These are phyloP conservation scores for Phytopythium litorale DNA, from an alignment of 352 stramenopile species.

Conservation along the genomic window DNA sequence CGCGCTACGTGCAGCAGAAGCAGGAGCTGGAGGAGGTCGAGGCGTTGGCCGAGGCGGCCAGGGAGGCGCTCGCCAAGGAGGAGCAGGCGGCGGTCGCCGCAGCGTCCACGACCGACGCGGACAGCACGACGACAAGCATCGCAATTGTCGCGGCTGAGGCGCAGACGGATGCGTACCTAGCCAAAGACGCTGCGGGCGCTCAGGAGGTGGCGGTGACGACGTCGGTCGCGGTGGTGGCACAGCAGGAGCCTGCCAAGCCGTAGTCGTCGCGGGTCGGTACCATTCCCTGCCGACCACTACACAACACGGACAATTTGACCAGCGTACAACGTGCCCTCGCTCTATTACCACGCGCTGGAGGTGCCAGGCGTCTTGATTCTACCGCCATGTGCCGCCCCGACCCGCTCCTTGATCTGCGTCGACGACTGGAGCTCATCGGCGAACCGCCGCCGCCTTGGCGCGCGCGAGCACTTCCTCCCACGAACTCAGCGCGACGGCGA, in stretches of 20 bases:
- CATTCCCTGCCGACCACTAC: background rate
- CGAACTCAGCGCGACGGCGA: constrained; percentile 56
- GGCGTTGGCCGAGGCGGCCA: constrained; percentile 16
- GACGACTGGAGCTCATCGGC: background rate
- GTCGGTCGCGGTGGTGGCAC: background rate
- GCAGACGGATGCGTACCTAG: background rate
- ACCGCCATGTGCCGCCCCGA: background rate
- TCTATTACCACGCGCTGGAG: background rate
- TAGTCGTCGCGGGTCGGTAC: background rate
- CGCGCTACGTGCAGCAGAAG: constrained; percentile 38
- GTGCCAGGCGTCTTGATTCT: background rate
- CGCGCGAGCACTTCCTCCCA: constrained; percentile 43
- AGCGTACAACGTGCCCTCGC: too few relatives aligned
- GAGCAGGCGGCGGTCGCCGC: constrained; percentile 2
- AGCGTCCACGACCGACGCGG: background rate
- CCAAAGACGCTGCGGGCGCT: background rate
- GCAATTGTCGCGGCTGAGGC: background rate
- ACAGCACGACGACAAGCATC: background rate
- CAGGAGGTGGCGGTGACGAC: background rate
- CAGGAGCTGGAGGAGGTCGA: constrained; percentile 20
- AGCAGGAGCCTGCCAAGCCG: background rate
- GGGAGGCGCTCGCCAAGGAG: constrained; percentile 16
- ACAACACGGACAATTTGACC: background rate
- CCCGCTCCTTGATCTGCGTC: background rate
- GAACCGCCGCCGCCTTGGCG: constrained; percentile 20